Evolutionary conservation across 768 basidiomycete species (phyloP).

Genomic region (Floccularia luteovirens): DNA sequence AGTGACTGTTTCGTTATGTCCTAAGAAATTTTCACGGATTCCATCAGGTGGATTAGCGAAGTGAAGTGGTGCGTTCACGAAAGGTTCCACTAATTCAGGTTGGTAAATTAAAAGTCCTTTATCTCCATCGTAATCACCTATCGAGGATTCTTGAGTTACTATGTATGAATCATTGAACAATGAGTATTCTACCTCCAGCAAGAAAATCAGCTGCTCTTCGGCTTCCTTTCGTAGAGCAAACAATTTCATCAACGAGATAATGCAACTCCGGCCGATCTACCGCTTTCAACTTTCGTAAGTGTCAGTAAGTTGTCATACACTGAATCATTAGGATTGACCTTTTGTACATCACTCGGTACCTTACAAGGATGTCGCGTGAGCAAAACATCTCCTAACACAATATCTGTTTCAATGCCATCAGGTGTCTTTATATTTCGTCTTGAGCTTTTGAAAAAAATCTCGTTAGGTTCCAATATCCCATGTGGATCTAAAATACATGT

Average conservation of each 20-base stretch:
- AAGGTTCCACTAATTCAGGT: conserved; percentile 42
- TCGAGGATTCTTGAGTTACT: neutral
- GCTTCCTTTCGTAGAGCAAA: conserved; percentile 43
- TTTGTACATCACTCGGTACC: conserved; percentile 58
- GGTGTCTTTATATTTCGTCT: conserved; percentile 26
- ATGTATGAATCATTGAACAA: too few species aligned
- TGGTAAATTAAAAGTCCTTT: conserved; percentile 53
- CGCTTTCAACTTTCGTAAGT: conserved; percentile 37
- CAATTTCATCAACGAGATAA: conserved; percentile 49
- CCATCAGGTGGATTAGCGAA: conserved; percentile 42
- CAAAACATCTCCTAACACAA: conserved; percentile 49
- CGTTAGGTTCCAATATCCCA: conserved; percentile 41
- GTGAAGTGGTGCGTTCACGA: conserved; percentile 41
- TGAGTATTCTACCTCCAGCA: conserved; percentile 42
- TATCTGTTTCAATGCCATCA: conserved; percentile 39
- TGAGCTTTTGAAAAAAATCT: conserved; percentile 52
- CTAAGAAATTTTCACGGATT: conserved; percentile 31
- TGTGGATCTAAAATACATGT: conserved; percentile 33
- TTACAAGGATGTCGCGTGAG: conserved; percentile 66
- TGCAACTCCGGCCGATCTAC: conserved; percentile 43
- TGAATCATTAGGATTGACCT: conserved; percentile 23
- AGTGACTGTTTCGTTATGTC: conserved; percentile 33
- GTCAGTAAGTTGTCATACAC: neutral
- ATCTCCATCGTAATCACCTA: conserved; percentile 72
- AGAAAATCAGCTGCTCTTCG: conserved; percentile 56